Conservation (phyloP, 2,329 filamentous ascomycete species). For the Neurospora sp. region DNA sequence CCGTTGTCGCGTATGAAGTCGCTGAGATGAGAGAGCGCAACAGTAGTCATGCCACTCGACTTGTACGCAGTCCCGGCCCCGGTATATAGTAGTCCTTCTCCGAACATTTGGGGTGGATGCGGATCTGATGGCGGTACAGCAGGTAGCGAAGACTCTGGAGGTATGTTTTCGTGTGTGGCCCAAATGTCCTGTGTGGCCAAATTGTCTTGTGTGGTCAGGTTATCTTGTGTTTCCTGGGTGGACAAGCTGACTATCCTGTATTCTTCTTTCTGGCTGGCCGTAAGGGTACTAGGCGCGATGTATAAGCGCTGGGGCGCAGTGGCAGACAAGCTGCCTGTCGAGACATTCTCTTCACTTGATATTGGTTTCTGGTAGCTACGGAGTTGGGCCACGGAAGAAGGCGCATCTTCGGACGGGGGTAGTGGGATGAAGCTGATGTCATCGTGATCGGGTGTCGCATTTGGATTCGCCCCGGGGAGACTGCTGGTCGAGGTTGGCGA, state of each 20-base stretch:
- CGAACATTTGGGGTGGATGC: not conserved
- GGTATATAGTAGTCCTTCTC: not conserved
- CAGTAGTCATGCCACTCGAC: conserved; percentile 24
- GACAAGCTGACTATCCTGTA: conserved; percentile 23
- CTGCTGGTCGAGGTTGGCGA: not conserved
- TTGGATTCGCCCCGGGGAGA: not conserved
- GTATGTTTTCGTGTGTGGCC: not conserved
- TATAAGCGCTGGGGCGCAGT: conserved; percentile 13
- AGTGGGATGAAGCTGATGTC: not conserved
- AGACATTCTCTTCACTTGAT: conserved; percentile 1
- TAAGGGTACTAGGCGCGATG: conserved; percentile 25
- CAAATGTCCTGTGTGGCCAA: not conserved
- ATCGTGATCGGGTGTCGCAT: not conserved
- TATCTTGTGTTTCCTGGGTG: conserved; percentile 10
- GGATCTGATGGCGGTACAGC: not conserved
- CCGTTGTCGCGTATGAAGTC: not conserved
- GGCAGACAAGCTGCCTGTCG: conserved; percentile 3
- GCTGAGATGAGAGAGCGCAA: conserved; percentile 13
- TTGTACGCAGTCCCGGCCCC: conserved; percentile 10
- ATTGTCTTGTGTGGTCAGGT: conserved; percentile 1
- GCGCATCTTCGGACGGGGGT: not conserved
- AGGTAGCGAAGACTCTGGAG: not conserved
- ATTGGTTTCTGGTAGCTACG: conserved; percentile 1
- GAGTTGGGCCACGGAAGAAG: not conserved
- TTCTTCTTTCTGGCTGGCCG: conserved; percentile 28